Conservation (phyloP, 495 filamentous ascomycete species). For the Daldinia bambusicola region DNA sequence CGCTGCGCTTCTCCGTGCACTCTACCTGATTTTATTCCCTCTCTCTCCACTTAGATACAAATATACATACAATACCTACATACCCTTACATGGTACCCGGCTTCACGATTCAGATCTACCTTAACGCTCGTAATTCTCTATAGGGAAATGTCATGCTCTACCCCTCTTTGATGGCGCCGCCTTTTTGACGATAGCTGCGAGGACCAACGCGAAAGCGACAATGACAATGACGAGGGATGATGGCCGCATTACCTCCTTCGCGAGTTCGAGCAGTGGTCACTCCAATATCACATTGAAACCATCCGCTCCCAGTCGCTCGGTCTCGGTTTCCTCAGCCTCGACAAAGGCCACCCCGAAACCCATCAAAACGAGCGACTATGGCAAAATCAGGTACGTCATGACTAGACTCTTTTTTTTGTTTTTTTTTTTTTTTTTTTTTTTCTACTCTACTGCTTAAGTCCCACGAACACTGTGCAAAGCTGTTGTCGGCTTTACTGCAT, state of each 20-base stretch:
- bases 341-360: slow-evolving; percentile 63
- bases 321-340: slow-evolving; percentile 57
- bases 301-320: slow-evolving; percentile 60
- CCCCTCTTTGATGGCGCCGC: slow-evolving; percentile 45
- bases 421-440: slow-evolving; percentile 35
- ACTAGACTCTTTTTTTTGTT: slow-evolving; percentile 17
- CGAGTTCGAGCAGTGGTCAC: slow-evolving; percentile 69
- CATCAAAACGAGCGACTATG: slow-evolving; percentile 65
- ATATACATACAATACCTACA: slow-evolving; percentile 7
- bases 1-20: slow-evolving; percentile 24
- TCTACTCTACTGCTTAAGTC: slow-evolving; percentile 14
- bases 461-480: slow-evolving; percentile 21
- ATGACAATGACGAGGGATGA: slow-evolving; percentile 70
- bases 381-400: slow-evolving; percentile 56
- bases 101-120: slow-evolving; percentile 14
- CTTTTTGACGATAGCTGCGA: slow-evolving; percentile 46
- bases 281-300: slow-evolving; percentile 69
- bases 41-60: slow-evolving; percentile 23
- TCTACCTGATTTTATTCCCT: slow-evolving; percentile 8
- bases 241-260: slow-evolving; percentile 69
- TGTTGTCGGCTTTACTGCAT: slow-evolving; percentile 15
- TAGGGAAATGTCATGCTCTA: slow-evolving; percentile 36
- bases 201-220: slow-evolving; percentile 40
- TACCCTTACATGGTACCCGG: slow-evolving; percentile 15
- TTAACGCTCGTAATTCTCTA: slow-evolving; percentile 20